These are phyloP conservation scores for Zymoseptoria pseudotritici DNA, from an alignment of 2,329 filamentous ascomycete species.

Conservation along the genomic window DNA sequence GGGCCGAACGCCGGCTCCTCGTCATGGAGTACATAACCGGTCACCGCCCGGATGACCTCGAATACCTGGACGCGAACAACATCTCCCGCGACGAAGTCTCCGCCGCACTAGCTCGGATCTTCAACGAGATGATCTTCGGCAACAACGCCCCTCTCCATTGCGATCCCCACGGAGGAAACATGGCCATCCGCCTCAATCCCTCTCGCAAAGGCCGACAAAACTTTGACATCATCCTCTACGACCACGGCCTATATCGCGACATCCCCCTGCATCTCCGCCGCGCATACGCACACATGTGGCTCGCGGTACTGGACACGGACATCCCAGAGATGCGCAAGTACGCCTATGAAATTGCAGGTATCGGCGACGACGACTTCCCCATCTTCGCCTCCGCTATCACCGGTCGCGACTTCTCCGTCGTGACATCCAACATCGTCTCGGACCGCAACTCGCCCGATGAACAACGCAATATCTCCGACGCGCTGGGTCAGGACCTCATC, in stretches of 20 bases:
- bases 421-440: slow-evolving; percentile 51
- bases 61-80: slow-evolving; percentile 72
- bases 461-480: slow-evolving; percentile 76
- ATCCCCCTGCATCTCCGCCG: slow-evolving; percentile 72
- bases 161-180: slow-evolving; percentile 93
- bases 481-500: slow-evolving; percentile 71
- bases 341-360: slow-evolving; percentile 78
- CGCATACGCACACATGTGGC: slow-evolving; percentile 94
- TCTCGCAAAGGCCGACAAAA: slow-evolving; percentile 55
- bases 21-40: slow-evolving; percentile 94
- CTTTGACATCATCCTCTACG: slow-evolving; percentile 93
- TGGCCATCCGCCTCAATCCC: slow-evolving; percentile 76
- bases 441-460: slow-evolving; percentile 62
- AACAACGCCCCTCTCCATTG: slow-evolving; percentile 83
- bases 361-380: slow-evolving; percentile 83
- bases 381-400: slow-evolving; percentile 96
- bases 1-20: slow-evolving; percentile 80
- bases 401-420: slow-evolving; percentile 76
- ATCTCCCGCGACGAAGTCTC: slow-evolving; percentile 96
- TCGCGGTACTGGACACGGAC: slow-evolving; percentile 87
- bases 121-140: slow-evolving; percentile 99
- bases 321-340: slow-evolving; percentile 80
- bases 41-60: slow-evolving; percentile 78
- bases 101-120: slow-evolving; percentile 79
- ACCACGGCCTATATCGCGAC: slow-evolving; percentile 92